These are phyloP conservation scores for Quercus agrifolia DNA, from an alignment of 306 rosid genomes.

Conservation along the genomic window DNA sequence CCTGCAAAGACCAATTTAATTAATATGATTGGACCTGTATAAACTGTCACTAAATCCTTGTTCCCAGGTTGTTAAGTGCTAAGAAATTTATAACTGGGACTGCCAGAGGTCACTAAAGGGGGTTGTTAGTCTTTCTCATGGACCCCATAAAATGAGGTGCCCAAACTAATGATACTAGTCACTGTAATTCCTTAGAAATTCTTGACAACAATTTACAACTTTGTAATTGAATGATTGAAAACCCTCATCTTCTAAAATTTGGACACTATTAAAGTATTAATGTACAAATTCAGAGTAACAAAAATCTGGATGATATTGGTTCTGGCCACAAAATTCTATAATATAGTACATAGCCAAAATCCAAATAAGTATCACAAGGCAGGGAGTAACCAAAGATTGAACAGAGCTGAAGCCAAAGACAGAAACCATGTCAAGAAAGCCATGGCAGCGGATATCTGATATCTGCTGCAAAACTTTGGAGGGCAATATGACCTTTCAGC, in stretches of 20 bases:
- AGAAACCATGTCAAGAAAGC: conserved; percentile 75
- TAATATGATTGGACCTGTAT: too few relatives aligned
- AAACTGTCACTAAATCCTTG: too few relatives aligned
- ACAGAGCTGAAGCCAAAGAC: conserved; percentile 58
- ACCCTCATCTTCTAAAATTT: background rate
- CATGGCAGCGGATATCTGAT: conserved; percentile 68
- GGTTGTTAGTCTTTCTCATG: too few relatives aligned
- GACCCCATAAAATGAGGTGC: too few relatives aligned
- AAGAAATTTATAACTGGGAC: too few relatives aligned
- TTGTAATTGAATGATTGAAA: background rate
- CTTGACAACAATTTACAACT: background rate
- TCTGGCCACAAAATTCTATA: background rate
- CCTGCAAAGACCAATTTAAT: too few relatives aligned
- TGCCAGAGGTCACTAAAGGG: too few relatives aligned
- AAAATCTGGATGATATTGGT: conserved; percentile 1
- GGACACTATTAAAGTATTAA: background rate
- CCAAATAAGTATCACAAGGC: conserved; percentile 41
- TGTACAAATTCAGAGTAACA: background rate
- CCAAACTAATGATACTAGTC: too few relatives aligned
- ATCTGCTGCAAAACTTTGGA: conserved; percentile 52
- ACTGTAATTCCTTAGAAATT: too few relatives aligned
- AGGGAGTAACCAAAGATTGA: conserved; percentile 78
- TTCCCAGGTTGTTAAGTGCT: too few relatives aligned
- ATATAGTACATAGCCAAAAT: background rate
- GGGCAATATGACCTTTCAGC: conserved; percentile 45